Percentiles rank a stretch among this genome's conserved stretches.
Evolutionary conservation across 768 basidiomycete genomes (phyloP).

Genomic region (Leucocoprinus birnbaumii): DNA sequence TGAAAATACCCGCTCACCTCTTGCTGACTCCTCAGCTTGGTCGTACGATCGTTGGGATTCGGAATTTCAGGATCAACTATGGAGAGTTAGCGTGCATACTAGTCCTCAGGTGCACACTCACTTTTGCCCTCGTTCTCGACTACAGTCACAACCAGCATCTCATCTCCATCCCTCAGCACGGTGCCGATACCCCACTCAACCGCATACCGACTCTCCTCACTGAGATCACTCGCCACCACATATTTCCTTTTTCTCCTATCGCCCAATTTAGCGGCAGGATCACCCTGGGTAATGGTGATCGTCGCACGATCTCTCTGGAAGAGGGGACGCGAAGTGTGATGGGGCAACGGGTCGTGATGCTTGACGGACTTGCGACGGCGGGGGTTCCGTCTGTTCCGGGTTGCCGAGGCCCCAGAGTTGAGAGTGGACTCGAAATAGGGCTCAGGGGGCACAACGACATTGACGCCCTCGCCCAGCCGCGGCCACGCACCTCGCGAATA

Average conservation of each 20-base stretch:
- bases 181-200: slow-evolving; percentile 99
- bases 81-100: background rate
- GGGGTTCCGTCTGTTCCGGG: slow-evolving; percentile 39
- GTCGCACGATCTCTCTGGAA: slow-evolving; percentile 94
- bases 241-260: slow-evolving; percentile 66
- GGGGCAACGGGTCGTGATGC: slow-evolving; percentile 60
- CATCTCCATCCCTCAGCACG: slow-evolving; percentile 91
- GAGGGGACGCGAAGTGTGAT: slow-evolving; percentile 70
- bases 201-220: slow-evolving; percentile 91
- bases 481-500: no score
- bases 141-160: slow-evolving; percentile 87
- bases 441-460: slow-evolving; percentile 81
- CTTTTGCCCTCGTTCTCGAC: slow-evolving; percentile 92
- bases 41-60: slow-evolving; percentile 68
- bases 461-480: slow-evolving; percentile 94
- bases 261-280: slow-evolving; percentile 57
- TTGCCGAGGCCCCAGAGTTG: slow-evolving; percentile 34
- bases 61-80: slow-evolving; percentile 68
- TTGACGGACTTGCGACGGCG: slow-evolving; percentile 62
- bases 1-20: slow-evolving; percentile 54
- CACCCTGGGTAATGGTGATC: slow-evolving; percentile 83
- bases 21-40: slow-evolving; percentile 86
- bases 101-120: slow-evolving; percentile 27
- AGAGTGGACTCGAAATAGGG: slow-evolving; percentile 80
- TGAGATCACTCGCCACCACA: slow-evolving; percentile 91